Evolutionary conservation across 106 monocot genomes (phyloP).

Genomic region (Iris macrosiphon): DNA sequence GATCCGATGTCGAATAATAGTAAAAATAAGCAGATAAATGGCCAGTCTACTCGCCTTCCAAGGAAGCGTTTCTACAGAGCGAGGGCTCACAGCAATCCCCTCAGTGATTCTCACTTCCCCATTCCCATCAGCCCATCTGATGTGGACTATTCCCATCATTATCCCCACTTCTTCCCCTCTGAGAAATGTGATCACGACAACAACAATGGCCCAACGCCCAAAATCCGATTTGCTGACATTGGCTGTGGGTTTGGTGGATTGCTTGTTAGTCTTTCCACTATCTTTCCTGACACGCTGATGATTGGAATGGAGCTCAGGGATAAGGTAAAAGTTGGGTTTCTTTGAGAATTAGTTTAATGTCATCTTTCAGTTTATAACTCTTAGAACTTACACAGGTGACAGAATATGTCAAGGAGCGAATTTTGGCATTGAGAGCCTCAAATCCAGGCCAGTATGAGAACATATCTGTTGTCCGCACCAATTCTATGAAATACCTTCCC

Average conservation of each 20-base stretch:
- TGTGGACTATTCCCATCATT: slow-evolving; percentile 63
- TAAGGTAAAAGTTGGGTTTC: slow-evolving; percentile 38
- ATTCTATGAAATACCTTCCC: slow-evolving; percentile 97
- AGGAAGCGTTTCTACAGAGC: slow-evolving; percentile 91
- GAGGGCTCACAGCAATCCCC: slow-evolving; percentile 97
- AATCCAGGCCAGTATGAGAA: slow-evolving; percentile 75
- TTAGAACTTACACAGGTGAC: slow-evolving; percentile 46
- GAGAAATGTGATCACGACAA: slow-evolving; percentile 4
- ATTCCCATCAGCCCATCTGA: slow-evolving; percentile 71
- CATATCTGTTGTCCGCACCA: slow-evolving; percentile 88
- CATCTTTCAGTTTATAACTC: no score
- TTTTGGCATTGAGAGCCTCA: slow-evolving; percentile 62
- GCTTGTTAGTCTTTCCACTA: slow-evolving; percentile 69
- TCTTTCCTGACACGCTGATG: slow-evolving; percentile 90
- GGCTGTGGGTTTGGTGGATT: slow-evolving; percentile 96
- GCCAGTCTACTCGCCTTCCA: slow-evolving; percentile 46
- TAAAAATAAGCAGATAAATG: slow-evolving; percentile 7
- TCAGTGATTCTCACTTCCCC: slow-evolving; percentile 97
- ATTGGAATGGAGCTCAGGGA: slow-evolving; percentile 97
- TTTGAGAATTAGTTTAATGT: not conserved
- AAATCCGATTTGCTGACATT: slow-evolving; percentile 80
- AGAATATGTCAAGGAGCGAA: slow-evolving; percentile 94
- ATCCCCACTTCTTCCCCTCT: slow-evolving; percentile 44
- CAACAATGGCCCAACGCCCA: slow-evolving; percentile 4
- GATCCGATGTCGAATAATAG: slow-evolving; percentile 1